Evolutionary conservation across 306 rosid genomes (phyloP).

Genomic region (Carpinus fangiana): DNA sequence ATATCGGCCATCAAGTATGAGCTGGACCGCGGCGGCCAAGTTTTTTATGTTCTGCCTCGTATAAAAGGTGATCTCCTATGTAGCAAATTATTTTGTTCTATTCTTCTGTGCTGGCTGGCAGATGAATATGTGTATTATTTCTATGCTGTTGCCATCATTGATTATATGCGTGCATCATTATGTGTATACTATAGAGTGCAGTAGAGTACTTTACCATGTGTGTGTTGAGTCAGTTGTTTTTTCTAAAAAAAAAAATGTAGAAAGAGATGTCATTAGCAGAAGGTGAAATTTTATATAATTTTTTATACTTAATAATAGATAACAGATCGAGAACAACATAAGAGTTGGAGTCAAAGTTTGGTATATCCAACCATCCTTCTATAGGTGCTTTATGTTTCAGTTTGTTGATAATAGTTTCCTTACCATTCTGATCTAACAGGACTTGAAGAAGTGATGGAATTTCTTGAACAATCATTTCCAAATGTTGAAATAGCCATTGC

Average conservation of each 20-base stretch:
- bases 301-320: background rate
- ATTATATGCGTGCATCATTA: background rate
- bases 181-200: background rate
- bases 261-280: conserved; percentile 10
- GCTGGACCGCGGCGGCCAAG: conserved; percentile 91
- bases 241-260: conserved; percentile 3
- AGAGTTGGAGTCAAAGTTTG: conserved; percentile 7
- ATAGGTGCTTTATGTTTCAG: conserved; percentile 20
- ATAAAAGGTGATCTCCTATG: conserved; percentile 68
- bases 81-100: conserved; percentile 19
- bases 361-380: conserved; percentile 7
- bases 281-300: conserved; percentile 11
- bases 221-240: background rate
- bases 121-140: background rate
- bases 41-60: conserved; percentile 89
- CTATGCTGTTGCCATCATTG: background rate
- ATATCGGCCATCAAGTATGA: conserved; percentile 74
- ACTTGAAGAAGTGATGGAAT: conserved; percentile 83
- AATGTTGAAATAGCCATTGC: conserved; percentile 87
- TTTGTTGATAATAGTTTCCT: conserved; percentile 23
- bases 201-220: background rate
- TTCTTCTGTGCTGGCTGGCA: background rate
- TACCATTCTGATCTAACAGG: conserved; percentile 51
- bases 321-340: conserved; percentile 3
- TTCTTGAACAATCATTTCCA: conserved; percentile 74